These are phyloP conservation scores for Dictyostelium capitatum DNA, from an alignment of 78 protist genomes.

Conservation along the genomic window DNA sequence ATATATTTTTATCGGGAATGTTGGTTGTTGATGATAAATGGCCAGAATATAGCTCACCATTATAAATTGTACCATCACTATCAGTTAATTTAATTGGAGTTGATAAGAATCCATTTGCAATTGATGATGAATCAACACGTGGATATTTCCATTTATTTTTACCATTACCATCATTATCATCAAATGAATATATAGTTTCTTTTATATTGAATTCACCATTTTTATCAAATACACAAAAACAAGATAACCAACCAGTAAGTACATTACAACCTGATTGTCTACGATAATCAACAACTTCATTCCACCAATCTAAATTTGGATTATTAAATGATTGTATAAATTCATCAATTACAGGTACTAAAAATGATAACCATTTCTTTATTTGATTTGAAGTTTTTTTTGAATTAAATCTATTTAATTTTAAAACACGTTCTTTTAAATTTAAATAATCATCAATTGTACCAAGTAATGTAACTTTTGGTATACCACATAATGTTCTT, in stretches of 20 bases:
- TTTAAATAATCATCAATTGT: conserved; percentile 23
- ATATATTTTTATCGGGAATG: neutral
- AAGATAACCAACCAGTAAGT: conserved; percentile 32
- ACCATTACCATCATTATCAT: neutral
- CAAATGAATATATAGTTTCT: too few species aligned
- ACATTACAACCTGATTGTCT: conserved; percentile 40
- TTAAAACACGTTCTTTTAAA: too few species aligned
- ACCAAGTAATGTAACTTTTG: conserved; percentile 72
- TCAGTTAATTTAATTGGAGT: neutral
- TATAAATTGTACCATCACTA: neutral
- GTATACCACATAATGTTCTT: conserved; percentile 59
- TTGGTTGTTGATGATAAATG: neutral
- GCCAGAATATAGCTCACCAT: conserved; percentile 12
- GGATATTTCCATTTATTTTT: neutral
- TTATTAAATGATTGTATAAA: conserved; percentile 16
- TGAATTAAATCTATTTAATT: too few species aligned
- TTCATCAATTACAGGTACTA: conserved; percentile 49
- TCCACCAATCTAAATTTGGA: conserved; percentile 65
- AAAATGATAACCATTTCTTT: conserved; percentile 30
- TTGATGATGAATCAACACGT: neutral
- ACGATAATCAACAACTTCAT: conserved; percentile 14
- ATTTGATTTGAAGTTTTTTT: neutral
- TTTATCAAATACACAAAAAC: neutral
- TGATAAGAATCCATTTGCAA: neutral
- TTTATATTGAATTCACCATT: neutral